phyloP scores from a whole-genome alignment of 768 basidiomycete genomes.

The Termitomyces sp. region DNA sequence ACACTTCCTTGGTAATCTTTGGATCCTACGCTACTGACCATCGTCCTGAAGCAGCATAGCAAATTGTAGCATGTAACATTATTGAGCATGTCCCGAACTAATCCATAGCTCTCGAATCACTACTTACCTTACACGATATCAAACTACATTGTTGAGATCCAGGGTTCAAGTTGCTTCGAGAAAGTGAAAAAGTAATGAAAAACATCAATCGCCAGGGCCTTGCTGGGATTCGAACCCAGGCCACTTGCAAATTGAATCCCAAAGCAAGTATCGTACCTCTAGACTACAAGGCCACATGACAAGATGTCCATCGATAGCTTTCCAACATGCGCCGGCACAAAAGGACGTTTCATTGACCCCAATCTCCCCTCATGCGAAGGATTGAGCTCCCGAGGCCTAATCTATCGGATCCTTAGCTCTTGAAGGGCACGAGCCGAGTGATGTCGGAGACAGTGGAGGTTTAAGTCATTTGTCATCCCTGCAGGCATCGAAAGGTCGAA shows the following conservation, averaged over 20 bases:
- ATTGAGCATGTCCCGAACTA: not conserved
- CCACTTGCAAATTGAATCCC: slow-evolving; percentile 38
- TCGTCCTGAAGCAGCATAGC: not conserved
- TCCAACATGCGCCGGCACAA: too few relatives aligned
- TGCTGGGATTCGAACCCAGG: slow-evolving; percentile 49
- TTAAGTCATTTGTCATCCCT: not conserved
- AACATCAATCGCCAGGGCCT: slow-evolving; percentile 21
- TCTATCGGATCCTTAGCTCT: not conserved
- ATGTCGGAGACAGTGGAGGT: not conserved
- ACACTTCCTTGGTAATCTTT: too few relatives aligned
- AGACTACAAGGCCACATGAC: slow-evolving; percentile 24
- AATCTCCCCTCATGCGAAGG: too few relatives aligned
- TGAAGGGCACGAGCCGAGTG: not conserved
- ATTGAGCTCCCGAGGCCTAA: not conserved
- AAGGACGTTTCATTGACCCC: too few relatives aligned
- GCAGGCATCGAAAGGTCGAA: too few relatives aligned
- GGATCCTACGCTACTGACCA: not conserved
- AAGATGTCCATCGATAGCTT: not conserved
- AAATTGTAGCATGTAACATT: not conserved
- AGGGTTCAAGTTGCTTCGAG: too few relatives aligned
- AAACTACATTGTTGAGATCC: too few relatives aligned
- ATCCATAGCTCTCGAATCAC: too few relatives aligned
- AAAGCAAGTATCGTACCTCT: slow-evolving; percentile 51
- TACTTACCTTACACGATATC: too few relatives aligned
- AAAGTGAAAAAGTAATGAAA: too few relatives aligned